These are phyloP conservation scores for Claviceps quebecensis DNA, from an alignment of 2,329 filamentous ascomycete genomes.

Conservation along the genomic window DNA sequence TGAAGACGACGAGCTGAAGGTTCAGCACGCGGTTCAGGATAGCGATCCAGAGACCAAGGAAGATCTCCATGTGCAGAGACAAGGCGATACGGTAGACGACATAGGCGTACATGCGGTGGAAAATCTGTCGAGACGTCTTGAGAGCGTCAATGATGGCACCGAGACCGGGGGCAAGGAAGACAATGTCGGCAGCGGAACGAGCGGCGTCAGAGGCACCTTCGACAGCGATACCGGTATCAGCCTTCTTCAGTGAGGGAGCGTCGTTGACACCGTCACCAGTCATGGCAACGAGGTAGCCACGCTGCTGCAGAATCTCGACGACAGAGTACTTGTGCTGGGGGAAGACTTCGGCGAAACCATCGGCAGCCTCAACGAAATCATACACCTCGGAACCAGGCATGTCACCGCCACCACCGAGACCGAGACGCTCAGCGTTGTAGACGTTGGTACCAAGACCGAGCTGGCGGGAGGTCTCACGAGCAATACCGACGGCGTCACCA, in stretches of 20 bases:
- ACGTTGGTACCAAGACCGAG: constrained; percentile 86
- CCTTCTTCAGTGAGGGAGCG: constrained; percentile 83
- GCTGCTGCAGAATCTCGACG: constrained; percentile 84
- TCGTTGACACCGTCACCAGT: constrained; percentile 94
- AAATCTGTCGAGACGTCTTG: constrained; percentile 88
- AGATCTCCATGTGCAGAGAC: constrained; percentile 82
- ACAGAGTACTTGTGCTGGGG: constrained; percentile 93
- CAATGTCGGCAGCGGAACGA: constrained; percentile 81
- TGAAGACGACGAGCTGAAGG: constrained; percentile 80
- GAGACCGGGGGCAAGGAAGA: constrained; percentile 82
- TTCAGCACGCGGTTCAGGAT: constrained; percentile 75
- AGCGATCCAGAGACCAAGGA: constrained; percentile 82
- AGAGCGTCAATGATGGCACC: constrained; percentile 86
- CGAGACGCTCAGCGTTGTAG: constrained; percentile 85
- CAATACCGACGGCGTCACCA: constrained; percentile 86
- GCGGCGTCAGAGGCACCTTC: constrained; percentile 86
- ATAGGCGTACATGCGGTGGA: constrained; percentile 94
- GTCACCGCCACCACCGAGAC: constrained; percentile 77
- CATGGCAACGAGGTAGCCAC: constrained; percentile 90
- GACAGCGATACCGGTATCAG: constrained; percentile 91
- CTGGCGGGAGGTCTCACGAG: constrained; percentile 80
- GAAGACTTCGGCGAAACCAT: constrained; percentile 91
- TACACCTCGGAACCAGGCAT: constrained; percentile 91
- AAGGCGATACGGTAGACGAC: constrained; percentile 90
- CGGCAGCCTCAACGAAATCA: constrained; percentile 88